Conservation (phyloP, 306 rosid species). For the Morella rubra region DNA sequence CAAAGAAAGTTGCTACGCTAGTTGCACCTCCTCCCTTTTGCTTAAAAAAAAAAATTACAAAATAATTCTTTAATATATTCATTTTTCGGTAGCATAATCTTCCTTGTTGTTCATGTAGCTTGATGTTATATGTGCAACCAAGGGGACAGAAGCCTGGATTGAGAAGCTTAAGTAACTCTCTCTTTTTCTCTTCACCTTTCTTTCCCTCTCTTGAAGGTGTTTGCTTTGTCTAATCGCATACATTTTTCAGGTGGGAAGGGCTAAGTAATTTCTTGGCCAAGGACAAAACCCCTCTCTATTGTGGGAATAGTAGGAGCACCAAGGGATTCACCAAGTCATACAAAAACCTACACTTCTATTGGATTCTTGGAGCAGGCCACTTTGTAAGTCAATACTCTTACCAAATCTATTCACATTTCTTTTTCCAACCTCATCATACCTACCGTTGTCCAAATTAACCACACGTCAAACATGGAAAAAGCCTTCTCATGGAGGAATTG, state of each 20-base stretch:
- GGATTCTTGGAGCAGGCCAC: conserved; percentile 98
- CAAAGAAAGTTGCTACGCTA: background rate
- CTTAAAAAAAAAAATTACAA: background rate
- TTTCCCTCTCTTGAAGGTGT: background rate
- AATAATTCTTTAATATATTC: no score
- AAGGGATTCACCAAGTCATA: conserved; percentile 63
- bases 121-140: conserved; percentile 87
- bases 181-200: background rate
- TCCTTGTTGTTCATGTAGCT: conserved; percentile 40
- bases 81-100: conserved; percentile 4
- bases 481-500: background rate
- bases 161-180: conserved; percentile 63
- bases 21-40: background rate
- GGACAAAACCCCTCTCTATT: conserved; percentile 59
- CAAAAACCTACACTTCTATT: conserved; percentile 75
- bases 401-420: background rate
- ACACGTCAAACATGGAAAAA: no score
- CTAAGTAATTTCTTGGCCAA: conserved; percentile 47
- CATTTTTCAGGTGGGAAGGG: conserved; percentile 68
- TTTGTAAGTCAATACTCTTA: conserved; percentile 63
- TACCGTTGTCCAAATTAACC: no score
- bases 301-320: conserved; percentile 46
- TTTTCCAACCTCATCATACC: background rate
- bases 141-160: conserved; percentile 88
- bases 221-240: background rate